phyloP scores from a whole-genome alignment of 371 early-diverging fungal genomes.

The Rhizopus sp. region DNA sequence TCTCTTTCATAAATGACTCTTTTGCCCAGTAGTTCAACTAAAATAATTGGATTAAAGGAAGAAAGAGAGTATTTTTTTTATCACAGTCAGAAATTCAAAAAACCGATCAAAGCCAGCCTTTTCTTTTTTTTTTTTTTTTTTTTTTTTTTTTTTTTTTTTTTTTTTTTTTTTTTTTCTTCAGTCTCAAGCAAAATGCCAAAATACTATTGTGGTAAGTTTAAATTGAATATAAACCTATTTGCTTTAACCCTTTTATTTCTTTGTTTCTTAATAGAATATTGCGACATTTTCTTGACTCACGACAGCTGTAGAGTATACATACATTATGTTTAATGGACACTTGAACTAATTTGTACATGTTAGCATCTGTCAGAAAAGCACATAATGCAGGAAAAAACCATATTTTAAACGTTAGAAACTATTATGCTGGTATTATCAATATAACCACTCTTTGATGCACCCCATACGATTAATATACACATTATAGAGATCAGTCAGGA shows the following conservation, averaged over 20 bases:
- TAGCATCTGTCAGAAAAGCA: slow-evolving; percentile 86
- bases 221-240: not conserved
- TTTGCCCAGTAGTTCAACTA: too few relatives aligned
- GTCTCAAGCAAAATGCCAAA: slow-evolving; percentile 71
- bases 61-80: too few relatives aligned
- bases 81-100: not conserved
- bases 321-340: not conserved
- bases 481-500: slow-evolving; percentile 53
- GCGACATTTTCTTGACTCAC: slow-evolving; percentile 96
- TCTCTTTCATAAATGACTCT: too few relatives aligned
- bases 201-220: slow-evolving; percentile 85
- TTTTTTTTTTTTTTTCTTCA: slow-evolving; percentile 5
- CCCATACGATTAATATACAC: not conserved
- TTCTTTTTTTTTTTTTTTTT: too few relatives aligned
- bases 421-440: slow-evolving; percentile 68
- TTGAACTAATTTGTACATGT: not conserved
- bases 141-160: too few relatives aligned
- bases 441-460: not conserved
- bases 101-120: not conserved
- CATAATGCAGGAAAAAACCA: slow-evolving; percentile 97
- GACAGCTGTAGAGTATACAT: slow-evolving; percentile 56
- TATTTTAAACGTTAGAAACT: slow-evolving; percentile 70
- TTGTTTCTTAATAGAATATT: slow-evolving; percentile 87
- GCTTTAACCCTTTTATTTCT: not conserved
- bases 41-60: too few relatives aligned